Evolutionary conservation across 495 filamentous ascomycete genomes (phyloP).

Genomic region (Aspergillus coremiiformis): DNA sequence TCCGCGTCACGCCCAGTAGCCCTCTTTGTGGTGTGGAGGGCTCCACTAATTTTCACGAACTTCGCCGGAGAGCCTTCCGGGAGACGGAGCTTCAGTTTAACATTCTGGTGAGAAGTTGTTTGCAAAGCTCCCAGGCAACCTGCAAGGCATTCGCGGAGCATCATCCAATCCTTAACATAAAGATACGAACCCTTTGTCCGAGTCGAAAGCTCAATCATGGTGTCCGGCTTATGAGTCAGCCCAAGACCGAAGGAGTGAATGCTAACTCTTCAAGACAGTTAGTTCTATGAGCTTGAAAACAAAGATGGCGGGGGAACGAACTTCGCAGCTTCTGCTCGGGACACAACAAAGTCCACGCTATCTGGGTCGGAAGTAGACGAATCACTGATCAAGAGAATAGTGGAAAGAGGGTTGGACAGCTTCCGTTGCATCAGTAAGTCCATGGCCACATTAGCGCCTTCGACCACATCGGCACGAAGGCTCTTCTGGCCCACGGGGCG

Average conservation of each 20-base stretch:
- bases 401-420: conserved; percentile 90
- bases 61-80: conserved; percentile 96
- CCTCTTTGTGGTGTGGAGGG: conserved; percentile 92
- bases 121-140: conserved; percentile 93
- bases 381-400: conserved; percentile 96
- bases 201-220: conserved; percentile 94
- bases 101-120: conserved; percentile 96
- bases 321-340: conserved; percentile 97
- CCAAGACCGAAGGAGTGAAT: conserved; percentile 97
- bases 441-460: conserved; percentile 98
- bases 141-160: conserved; percentile 94
- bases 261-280: conserved; percentile 56
- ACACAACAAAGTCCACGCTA: conserved; percentile 96
- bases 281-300: conserved; percentile 9
- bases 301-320: conserved; percentile 36
- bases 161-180: conserved; percentile 99
- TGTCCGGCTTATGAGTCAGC: conserved; percentile 96
- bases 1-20: conserved; percentile 96
- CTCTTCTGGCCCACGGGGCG: conserved; percentile 95
- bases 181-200: conserved; percentile 95
- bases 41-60: conserved; percentile 97
- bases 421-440: conserved; percentile 97
- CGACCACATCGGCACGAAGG: conserved; percentile 91
- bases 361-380: conserved; percentile 96
- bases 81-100: conserved; percentile 88